Base-by-base conservation (phyloP, 2,329 filamentous ascomycete species). In the Fusarium concolor region DNA sequence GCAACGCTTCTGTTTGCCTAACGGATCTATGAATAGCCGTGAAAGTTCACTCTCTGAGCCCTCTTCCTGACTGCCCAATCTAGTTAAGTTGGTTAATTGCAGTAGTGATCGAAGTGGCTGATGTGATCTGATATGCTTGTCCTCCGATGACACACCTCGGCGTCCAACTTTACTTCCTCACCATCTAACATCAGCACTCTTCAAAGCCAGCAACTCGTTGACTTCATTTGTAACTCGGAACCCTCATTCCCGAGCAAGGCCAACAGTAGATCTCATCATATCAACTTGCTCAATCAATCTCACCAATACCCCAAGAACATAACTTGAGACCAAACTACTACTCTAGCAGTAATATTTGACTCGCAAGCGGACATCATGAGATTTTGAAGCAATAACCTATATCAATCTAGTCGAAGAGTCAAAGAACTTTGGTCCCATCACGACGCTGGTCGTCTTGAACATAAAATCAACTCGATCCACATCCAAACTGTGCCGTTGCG, bases 261-360 rank as follows among this genome's bases (percentile, higher is more conserved):
- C 38, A 46, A 39, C 22, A 9, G 38, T n/a, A 26, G 10, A 14
- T 43, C 22, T 35, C 20, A 17, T 62, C 10, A 35, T 20, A 44
- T 43, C 63, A 70, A 68, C 46, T 63, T 70, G 67, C 67, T 70
- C 67, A 70, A 67, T 70, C 33, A 31, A 33, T 61, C 67, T 70
- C 67, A 57, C 26, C 24, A 3, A 2, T 24, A 10, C 17, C 22
- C 37, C 20, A 14, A 49, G 35, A 39, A 26, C 14, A 12, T 37
- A 35, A 35, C 15, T 37, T 12, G 4, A 56, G 5, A n/a, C 15
- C 22, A 22, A 10, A 28, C 12, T 24, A 9, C 28, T 37, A 11
- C 28, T 24, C 17, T 29, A 10, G 18, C 6, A 20, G 17, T 45
- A 24, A 20, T 42, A 41, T 6, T 38, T 22, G n/a, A 17, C 10